phyloP scores from a whole-genome alignment of 2,329 filamentous ascomycete species.

The Claviceps sorghi region DNA sequence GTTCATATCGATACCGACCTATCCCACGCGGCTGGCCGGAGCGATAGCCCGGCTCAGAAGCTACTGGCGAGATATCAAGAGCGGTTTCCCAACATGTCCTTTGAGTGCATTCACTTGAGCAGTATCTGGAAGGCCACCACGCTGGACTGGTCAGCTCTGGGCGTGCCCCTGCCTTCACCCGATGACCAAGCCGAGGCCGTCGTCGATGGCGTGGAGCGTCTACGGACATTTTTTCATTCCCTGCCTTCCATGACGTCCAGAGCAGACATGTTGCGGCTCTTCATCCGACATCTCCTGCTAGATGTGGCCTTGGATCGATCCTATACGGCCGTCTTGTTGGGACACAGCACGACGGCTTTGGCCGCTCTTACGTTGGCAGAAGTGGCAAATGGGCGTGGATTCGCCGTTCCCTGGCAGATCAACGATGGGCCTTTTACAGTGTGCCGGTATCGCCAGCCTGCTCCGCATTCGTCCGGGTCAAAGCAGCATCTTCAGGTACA shows the following conservation, averaged over 20 bases:
- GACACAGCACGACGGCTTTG: constrained; percentile 74
- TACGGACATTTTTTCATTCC: constrained; percentile 41
- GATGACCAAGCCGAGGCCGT: background rate
- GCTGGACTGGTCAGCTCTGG: constrained; percentile 40
- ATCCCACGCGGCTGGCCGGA: constrained; percentile 7
- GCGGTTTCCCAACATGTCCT: constrained; percentile 51
- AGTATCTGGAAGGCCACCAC: constrained; percentile 37
- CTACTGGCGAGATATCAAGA: constrained; percentile 39
- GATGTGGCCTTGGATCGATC: constrained; percentile 41
- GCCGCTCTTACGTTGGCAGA: constrained; percentile 76
- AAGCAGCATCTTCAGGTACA: constrained; percentile 10
- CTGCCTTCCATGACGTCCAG: constrained; percentile 62
- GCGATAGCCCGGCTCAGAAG: constrained; percentile 20
- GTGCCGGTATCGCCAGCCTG: constrained; percentile 14
- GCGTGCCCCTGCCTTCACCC: constrained; percentile 5
- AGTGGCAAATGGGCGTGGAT: constrained; percentile 82
- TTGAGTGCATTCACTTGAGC: constrained; percentile 49
- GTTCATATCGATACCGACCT: constrained; percentile 37
- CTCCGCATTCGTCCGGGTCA: constrained; percentile 9
- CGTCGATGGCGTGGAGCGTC: constrained; percentile 21
- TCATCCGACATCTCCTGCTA: constrained; percentile 59
- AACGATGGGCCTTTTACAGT: constrained; percentile 49
- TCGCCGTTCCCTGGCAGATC: constrained; percentile 66
- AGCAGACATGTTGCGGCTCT: constrained; percentile 55
- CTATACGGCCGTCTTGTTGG: constrained; percentile 64